Evolutionary conservation across 305 asterid genomes (phyloP).

Genomic region (Salvia sclarea): DNA sequence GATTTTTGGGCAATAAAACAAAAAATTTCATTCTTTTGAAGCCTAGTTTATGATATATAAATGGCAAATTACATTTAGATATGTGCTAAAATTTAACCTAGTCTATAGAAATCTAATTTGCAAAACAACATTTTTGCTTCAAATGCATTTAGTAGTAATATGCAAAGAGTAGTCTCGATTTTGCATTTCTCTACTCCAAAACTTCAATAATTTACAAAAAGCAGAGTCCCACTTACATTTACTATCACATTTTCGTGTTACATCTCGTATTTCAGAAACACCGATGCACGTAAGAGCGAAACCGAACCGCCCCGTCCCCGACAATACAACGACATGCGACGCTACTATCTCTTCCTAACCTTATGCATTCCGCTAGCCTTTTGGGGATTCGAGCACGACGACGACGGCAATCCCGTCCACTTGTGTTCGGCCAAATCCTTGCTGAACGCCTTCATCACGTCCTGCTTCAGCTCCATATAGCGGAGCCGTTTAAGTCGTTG

Average conservation of each 20-base stretch:
- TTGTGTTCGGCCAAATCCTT: constrained; percentile 70
- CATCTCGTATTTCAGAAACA: background rate
- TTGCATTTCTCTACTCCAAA: no score
- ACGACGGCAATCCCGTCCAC: constrained; percentile 39
- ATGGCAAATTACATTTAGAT: no score
- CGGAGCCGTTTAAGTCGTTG: constrained; percentile 59
- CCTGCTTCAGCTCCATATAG: constrained; percentile 71
- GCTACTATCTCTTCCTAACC: constrained; percentile 36
- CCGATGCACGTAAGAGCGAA: background rate
- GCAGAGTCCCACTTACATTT: no score
- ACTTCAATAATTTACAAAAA: no score
- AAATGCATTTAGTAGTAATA: no score
- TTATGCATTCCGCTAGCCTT: constrained; percentile 41
- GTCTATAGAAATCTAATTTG: no score
- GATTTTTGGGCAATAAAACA: no score
- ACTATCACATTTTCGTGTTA: background rate
- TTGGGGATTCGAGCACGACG: constrained; percentile 58
- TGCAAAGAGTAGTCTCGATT: no score
- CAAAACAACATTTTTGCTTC: no score
- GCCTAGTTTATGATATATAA: no score
- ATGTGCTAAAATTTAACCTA: no score
- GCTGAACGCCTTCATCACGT: constrained; percentile 69
- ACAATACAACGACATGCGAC: background rate
- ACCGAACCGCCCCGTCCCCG: background rate
- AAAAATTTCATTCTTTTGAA: no score